These are phyloP conservation scores for Camillea tinctor DNA, from an alignment of 2,329 filamentous ascomycete genomes.

Conservation along the genomic window DNA sequence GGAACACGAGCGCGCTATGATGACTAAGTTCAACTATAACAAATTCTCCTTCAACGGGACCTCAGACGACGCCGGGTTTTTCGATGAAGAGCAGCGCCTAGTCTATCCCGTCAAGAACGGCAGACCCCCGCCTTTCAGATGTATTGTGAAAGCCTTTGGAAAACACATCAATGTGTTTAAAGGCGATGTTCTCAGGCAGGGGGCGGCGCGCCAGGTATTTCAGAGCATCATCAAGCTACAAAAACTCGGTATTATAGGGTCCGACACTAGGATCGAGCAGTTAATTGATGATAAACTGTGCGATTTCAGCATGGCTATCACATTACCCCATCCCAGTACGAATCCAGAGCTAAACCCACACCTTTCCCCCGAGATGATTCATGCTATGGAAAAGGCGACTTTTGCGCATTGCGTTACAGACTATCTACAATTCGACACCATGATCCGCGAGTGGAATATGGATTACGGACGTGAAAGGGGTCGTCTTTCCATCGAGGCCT, in stretches of 20 bases:
- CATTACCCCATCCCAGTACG: slow-evolving; percentile 23
- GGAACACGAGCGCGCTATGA: slow-evolving; percentile 4
- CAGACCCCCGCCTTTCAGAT: slow-evolving; percentile 16
- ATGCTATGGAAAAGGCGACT: slow-evolving; percentile 10
- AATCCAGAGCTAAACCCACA: slow-evolving; percentile 14
- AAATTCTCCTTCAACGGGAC: background rate
- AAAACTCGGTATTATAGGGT: slow-evolving; percentile 16
- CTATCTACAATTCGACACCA: slow-evolving; percentile 13
- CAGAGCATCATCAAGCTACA: slow-evolving; percentile 10
- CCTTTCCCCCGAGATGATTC: slow-evolving; percentile 5
- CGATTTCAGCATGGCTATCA: slow-evolving; percentile 28
- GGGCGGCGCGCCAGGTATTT: slow-evolving; percentile 4
- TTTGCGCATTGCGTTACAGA: slow-evolving; percentile 8
- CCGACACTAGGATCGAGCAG: slow-evolving; percentile 17
- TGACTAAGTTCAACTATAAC: background rate
- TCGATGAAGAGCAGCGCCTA: slow-evolving; percentile 3
- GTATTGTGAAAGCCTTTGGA: slow-evolving; percentile 22
- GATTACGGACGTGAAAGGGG: background rate
- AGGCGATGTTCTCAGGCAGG: background rate
- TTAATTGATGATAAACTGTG: slow-evolving; percentile 20
- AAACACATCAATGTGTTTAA: background rate
- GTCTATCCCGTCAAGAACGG: slow-evolving; percentile 8
- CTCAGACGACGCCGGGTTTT: background rate
- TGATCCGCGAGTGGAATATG: slow-evolving; percentile 6
- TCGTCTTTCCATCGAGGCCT: slow-evolving; percentile 1